Percentiles rank a stretch among this genome's conserved stretches.
phyloP scores from a whole-genome alignment of 805 yeast species.

The Ogataea paradorogensis region DNA sequence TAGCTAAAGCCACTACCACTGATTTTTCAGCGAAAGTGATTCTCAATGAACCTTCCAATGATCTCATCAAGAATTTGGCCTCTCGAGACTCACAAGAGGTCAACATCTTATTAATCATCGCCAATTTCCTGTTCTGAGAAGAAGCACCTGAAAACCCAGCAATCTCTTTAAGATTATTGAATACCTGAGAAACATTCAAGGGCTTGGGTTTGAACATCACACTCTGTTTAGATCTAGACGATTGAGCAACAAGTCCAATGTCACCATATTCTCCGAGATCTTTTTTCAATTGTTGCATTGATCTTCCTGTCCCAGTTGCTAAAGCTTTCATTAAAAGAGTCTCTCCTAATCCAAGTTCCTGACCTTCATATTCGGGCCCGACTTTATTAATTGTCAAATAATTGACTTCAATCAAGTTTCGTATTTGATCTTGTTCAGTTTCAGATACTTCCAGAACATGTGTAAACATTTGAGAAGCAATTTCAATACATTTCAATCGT shows the following conservation, averaged over 20 bases:
- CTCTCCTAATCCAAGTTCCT: conserved; percentile 93
- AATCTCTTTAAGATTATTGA: conserved; percentile 67
- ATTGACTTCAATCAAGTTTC: conserved; percentile 62
- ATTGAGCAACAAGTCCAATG: conserved; percentile 83
- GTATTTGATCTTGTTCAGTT: conserved; percentile 16
- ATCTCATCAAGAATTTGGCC: conserved; percentile 86
- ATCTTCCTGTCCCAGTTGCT: conserved; percentile 85
- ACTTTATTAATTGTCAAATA: conserved; percentile 83
- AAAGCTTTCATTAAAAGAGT: conserved; percentile 83
- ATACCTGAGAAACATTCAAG: conserved; percentile 69
- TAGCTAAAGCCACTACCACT: conserved; percentile 78
- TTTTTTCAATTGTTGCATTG: conserved; percentile 62
- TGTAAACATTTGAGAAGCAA: conserved; percentile 69
- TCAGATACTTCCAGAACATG: conserved; percentile 58
- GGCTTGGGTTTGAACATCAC: conserved; percentile 92
- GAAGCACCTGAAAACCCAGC: conserved; percentile 77
- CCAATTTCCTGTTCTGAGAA: conserved; percentile 76
- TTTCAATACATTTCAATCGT: conserved; percentile 74
- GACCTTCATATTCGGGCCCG: conserved; percentile 95
- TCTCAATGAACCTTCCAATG: conserved; percentile 88
- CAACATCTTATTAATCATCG: conserved; percentile 75
- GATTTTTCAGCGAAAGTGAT: conserved; percentile 95
- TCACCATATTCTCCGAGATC: conserved; percentile 85
- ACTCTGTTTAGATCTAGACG: conserved; percentile 80
- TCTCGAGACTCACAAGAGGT: conserved; percentile 84